Conservation (phyloP, 306 rosid genomes). For the Glycine latifolia region DNA sequence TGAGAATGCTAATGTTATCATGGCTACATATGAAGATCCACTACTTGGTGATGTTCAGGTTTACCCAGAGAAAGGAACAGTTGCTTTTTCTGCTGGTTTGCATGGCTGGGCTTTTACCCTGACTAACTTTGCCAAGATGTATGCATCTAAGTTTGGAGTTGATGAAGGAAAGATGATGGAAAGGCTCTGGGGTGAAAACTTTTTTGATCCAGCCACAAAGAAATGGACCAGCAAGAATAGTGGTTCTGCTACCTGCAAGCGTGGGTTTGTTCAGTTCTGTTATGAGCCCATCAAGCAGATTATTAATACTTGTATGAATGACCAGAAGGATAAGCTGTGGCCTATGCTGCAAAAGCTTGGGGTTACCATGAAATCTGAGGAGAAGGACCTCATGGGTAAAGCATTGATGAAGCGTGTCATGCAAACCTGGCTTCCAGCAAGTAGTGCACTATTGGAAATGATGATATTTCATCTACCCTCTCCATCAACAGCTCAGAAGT, state of each 20-base stretch:
- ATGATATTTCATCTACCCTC: constrained; percentile 95
- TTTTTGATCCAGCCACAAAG: constrained; percentile 67
- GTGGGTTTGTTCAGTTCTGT: constrained; percentile 89
- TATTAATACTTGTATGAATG: constrained; percentile 83
- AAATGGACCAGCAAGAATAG: constrained; percentile 69
- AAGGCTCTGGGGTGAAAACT: constrained; percentile 73
- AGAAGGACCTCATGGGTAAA: constrained; percentile 85
- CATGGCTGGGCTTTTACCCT: constrained; percentile 97
- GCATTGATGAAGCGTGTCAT: constrained; percentile 92
- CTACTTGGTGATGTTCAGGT: constrained; percentile 88
- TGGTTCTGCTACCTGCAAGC: constrained; percentile 61
- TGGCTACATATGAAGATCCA: constrained; percentile 97
- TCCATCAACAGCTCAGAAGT: constrained; percentile 77
- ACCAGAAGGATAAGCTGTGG: constrained; percentile 97
- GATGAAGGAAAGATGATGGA: constrained; percentile 82
- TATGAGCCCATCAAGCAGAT: constrained; percentile 94
- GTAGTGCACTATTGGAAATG: constrained; percentile 84
- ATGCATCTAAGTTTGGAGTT: constrained; percentile 92
- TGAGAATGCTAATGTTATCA: constrained; percentile 94
- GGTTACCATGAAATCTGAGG: constrained; percentile 78
- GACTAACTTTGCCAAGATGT: constrained; percentile 90
- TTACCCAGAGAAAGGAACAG: constrained; percentile 94
- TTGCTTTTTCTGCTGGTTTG: constrained; percentile 96
- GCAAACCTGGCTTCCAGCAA: constrained; percentile 98
- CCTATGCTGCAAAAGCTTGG: constrained; percentile 87